A percentile compares a stretch with the other conserved stretches of the same genome.
phyloP scores from a whole-genome alignment of 129 eudicot genomes.

The Lactuca sativa region DNA sequence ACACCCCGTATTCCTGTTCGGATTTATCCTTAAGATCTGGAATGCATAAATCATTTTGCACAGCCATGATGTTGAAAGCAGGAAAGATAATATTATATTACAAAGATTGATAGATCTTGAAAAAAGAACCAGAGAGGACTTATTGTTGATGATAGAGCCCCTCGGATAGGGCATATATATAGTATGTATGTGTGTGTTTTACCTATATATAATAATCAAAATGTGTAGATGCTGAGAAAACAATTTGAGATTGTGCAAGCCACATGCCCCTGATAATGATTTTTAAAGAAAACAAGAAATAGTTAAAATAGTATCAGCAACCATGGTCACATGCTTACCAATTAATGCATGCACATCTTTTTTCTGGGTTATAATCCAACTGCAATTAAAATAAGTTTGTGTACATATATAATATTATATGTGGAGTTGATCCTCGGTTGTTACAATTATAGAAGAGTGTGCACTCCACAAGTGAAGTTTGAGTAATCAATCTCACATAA shows the following conservation, averaged over 20 bases:
- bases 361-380: too few species aligned
- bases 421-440: not conserved
- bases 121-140: not conserved
- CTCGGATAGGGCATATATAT: constrained; percentile 25
- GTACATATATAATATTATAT: too few species aligned
- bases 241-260: too few species aligned
- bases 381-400: too few species aligned
- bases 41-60: constrained; percentile 22
- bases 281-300: not conserved
- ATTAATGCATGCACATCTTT: constrained; percentile 1
- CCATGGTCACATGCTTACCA: not conserved
- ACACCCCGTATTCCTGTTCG: not conserved
- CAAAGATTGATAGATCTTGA: not conserved
- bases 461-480: not conserved
- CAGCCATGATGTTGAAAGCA: constrained; percentile 34
- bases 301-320: constrained; percentile 8
- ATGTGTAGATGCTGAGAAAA: not conserved
- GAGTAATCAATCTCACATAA: not conserved
- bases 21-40: constrained; percentile 16
- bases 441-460: not conserved
- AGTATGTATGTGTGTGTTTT: not conserved
- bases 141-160: constrained; percentile 26
- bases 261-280: too few species aligned
- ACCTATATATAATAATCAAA: not conserved
- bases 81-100: constrained; percentile 13